Base-by-base conservation (phyloP, 768 basidiomycete species). In the Mycena sanguinolenta region DNA sequence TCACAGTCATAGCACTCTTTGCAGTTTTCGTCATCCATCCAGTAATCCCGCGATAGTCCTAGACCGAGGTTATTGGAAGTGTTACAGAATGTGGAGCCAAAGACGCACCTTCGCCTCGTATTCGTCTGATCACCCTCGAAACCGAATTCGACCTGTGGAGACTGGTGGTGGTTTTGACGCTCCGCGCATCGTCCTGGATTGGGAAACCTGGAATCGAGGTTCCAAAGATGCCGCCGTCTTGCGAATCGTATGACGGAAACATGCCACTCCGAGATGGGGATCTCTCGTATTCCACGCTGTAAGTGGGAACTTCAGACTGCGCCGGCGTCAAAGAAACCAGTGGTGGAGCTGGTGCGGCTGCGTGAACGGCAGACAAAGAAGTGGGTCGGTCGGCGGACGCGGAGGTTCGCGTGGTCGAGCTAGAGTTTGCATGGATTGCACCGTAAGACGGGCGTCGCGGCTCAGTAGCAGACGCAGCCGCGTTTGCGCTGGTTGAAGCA, bases 11-110 rank as follows among this genome's bases (percentile, higher is more conserved):
- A 97, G 77, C 96, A 97, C 76, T 98, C 96, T 77, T 93, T 98
- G 75, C 95, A 95, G 64, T 94, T 93, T 76, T 95, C 95, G 77
- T 98, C 97, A 70, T 96, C 95, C 96, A 99, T 98, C 98, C 98
- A 99, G 77, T 98, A 98, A 76, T 98, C 95, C 72, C 92, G 90
- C 27, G 95, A 95, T 23, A 97, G 77, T n/a, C 94, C 95, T 95
- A 60, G 38, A 57, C 58, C 60, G 23, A 61, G 65, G 21, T 36
- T 32, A 42, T 49, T 52, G 54, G 39, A 54, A 34, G 32, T 10
- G 32, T 34, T 10, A 34, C 32, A 10, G 32, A 34, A 10, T 34
- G 32, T 34, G 10, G 32, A 34, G 32, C 32, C 53, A 27, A 59
- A 70, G 28, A 62, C 80, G 49, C 74, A 87, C 96, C 96, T 88